Evolutionary conservation across 768 basidiomycete species (phyloP), one percentile per base, ranked within the genome.

Genomic region (Pilatotrama ljubarskyi): DNA sequence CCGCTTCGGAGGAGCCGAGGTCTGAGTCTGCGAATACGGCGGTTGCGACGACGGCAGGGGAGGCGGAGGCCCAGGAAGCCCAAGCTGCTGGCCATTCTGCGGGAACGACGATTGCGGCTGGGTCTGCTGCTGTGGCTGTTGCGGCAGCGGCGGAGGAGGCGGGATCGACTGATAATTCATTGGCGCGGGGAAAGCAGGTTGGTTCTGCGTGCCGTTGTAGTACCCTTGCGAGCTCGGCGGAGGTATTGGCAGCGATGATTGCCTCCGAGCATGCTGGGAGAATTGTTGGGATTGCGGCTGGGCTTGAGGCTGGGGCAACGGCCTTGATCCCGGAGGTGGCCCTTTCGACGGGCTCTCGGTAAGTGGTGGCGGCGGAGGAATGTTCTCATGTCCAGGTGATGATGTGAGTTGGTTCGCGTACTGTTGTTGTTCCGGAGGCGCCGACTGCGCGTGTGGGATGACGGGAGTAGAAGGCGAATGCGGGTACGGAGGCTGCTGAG

Each of bases 401-500:
- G 58, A 40, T 1, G 48, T 50, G 20, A 38, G 8, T 1, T 56
- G 58, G 18, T 52, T 52, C 5, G 50, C 5, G 38, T 63, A 58
- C 48, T 60, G 24, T 32, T 59, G 55, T 42, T 70, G 59, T 53
- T 76, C 77, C 3, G 74, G 67, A 15, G 77, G 71, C 17, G 73
- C 67, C 22, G 74, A 64, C 47, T 75, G 75, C 18, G 70, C 64
- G 43, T 69, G 73, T 20, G 63, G 66, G 17, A 57, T 57, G 25
- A 69, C 68, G 7, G 58, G 59, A 17, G 66, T 56, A 11, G 62
- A 65, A 17, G 61, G 66, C 14, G 65, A 61, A 42, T 62, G 65
- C 18, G 62, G 58, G 63, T 67, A 80, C 58, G 78, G 76, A 42
- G 81, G 77, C 26, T 77, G 74, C 25, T 66, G 70, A 11, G 74